phyloP scores from a whole-genome alignment of 768 basidiomycete species.

The Krasilnikovozyma curviuscula region DNA sequence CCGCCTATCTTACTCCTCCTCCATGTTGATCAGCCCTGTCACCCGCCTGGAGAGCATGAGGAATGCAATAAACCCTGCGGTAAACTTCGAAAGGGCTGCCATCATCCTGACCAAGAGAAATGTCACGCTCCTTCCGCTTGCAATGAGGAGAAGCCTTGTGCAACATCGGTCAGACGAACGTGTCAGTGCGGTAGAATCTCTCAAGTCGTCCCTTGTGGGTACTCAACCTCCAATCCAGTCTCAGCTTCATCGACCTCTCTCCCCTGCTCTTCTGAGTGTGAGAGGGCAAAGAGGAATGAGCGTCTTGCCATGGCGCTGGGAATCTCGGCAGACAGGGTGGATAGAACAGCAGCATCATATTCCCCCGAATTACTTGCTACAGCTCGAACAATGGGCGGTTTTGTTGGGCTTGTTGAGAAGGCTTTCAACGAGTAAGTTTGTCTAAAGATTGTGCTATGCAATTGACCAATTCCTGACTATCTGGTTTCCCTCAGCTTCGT shows the following conservation, averaged over 20 bases:
- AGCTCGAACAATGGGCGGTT: constrained; percentile 43
- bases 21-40: constrained; percentile 36
- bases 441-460: too few species aligned
- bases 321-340: constrained; percentile 34
- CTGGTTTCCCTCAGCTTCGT: neutral
- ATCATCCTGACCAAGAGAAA: constrained; percentile 52
- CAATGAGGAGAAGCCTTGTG: constrained; percentile 60
- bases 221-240: constrained; percentile 31
- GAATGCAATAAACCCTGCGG: constrained; percentile 57
- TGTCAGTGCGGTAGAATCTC: constrained; percentile 73
- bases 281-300: constrained; percentile 66
- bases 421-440: constrained; percentile 53
- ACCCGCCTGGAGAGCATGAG: constrained; percentile 55
- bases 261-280: constrained; percentile 53
- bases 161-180: constrained; percentile 38
- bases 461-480: neutral
- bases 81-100: constrained; percentile 64
- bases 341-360: constrained; percentile 22
- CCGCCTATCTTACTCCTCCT: neutral
- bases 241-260: constrained; percentile 16
- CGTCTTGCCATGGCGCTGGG: constrained; percentile 78
- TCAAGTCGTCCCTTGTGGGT: constrained; percentile 54
- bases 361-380: constrained; percentile 43
- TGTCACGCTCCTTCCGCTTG: constrained; percentile 85
- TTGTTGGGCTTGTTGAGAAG: constrained; percentile 55